A percentile compares a stretch with the other conserved stretches of the same genome.
Conservation (phyloP, 345 rosid genomes). For the Zanthoxylum bungeanum region DNA sequence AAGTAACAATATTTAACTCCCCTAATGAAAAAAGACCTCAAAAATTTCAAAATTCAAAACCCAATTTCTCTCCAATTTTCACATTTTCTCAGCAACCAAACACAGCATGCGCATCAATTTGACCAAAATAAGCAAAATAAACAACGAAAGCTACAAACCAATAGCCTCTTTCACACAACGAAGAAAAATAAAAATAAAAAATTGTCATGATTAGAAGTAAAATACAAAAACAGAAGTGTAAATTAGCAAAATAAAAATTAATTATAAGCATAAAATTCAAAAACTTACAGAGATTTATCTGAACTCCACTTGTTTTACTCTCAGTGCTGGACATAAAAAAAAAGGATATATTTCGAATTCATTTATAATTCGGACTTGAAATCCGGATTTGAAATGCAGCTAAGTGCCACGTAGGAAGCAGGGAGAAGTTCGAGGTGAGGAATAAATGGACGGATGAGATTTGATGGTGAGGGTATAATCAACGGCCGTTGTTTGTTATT, state of each 20-base stretch:
- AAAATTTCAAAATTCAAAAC: slow-evolving; percentile 11
- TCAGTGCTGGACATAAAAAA: slow-evolving; percentile 19
- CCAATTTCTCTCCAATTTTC: slow-evolving; percentile 4
- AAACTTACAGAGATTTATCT: slow-evolving; percentile 13
- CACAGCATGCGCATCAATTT: slow-evolving; percentile 9
- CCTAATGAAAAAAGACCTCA: neutral
- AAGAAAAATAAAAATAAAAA: neutral
- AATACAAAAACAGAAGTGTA: neutral
- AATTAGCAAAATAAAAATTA: neutral
- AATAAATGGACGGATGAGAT: slow-evolving; percentile 43
- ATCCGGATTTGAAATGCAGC: slow-evolving; percentile 62
- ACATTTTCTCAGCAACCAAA: slow-evolving; percentile 18
- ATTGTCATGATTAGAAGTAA: neutral
- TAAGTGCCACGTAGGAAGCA: slow-evolving; percentile 50
- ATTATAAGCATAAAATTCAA: neutral
- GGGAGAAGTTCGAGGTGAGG: slow-evolving; percentile 7
- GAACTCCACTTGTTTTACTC: slow-evolving; percentile 15
- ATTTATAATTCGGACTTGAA: slow-evolving; percentile 51
- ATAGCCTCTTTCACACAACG: neutral
- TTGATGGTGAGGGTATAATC: neutral
- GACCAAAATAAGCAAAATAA: neutral
- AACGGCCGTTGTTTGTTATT: slow-evolving; percentile 23
- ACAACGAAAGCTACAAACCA: neutral
- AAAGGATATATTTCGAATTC: neutral
- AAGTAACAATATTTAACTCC: neutral